Evolutionary conservation across 306 rosid species (phyloP).

Genomic region (Rosa chinensis): DNA sequence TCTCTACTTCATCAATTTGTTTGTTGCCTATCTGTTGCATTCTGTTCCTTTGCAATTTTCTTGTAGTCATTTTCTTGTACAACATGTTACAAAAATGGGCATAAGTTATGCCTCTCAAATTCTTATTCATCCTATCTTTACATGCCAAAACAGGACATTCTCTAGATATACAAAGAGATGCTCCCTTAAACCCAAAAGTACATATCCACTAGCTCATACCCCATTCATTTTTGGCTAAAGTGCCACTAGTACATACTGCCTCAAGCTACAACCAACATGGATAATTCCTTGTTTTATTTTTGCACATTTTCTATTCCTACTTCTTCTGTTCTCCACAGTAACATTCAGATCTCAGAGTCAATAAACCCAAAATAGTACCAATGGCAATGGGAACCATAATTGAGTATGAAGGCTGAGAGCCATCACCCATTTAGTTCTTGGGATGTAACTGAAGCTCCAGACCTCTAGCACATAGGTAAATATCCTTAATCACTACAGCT

Average conservation of each 20-base stretch:
- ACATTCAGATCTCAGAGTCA: neutral
- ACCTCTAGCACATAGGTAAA: neutral
- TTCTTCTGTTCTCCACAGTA: neutral
- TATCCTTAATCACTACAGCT: neutral
- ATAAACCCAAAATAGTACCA: too few species aligned
- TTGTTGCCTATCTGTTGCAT: too few species aligned
- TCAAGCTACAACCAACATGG: neutral
- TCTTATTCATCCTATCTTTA: neutral
- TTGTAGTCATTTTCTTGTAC: neutral
- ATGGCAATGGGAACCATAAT: neutral
- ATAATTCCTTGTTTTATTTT: neutral
- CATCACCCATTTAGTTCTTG: neutral
- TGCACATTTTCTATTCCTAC: neutral
- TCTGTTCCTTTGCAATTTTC: neutral
- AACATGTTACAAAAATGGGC: slow-evolving; percentile 13
- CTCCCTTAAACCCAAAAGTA: neutral
- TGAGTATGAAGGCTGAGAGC: neutral
- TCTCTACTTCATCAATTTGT: too few species aligned
- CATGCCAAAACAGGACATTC: slow-evolving; percentile 11
- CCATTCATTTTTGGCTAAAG: neutral
- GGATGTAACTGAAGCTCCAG: neutral
- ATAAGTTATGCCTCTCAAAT: slow-evolving; percentile 16
- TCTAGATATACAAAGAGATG: neutral
- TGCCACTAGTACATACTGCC: neutral
- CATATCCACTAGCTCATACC: neutral